Evolutionary conservation across 2,329 filamentous ascomycete species (phyloP).

Genomic region (Microsporum ferrugineum): DNA sequence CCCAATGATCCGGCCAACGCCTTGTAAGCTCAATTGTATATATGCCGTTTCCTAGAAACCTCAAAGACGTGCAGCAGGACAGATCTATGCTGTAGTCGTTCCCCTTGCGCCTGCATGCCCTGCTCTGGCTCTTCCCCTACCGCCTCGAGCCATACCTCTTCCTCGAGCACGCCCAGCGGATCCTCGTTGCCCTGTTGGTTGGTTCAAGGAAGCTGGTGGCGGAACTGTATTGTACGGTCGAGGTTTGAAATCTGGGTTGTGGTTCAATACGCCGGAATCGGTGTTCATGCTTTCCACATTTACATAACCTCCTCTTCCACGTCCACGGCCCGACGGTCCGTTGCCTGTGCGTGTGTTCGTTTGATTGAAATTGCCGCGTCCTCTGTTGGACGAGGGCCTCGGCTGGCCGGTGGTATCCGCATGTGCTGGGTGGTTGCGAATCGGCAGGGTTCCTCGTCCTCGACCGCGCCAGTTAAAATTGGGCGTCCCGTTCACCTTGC

Average conservation of each 20-base stretch:
- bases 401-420: not conserved
- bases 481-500: conserved; percentile 25
- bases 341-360: not conserved
- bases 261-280: conserved; percentile 38
- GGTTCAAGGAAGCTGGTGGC: conserved; percentile 28
- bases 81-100: not conserved
- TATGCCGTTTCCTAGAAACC: not conserved
- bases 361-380: not conserved
- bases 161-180: conserved; percentile 12
- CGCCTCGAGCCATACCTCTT: conserved; percentile 6
- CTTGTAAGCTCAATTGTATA: not conserved
- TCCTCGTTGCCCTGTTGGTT: conserved; percentile 18
- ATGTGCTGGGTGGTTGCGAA: conserved; percentile 17
- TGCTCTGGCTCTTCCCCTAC: conserved; percentile 7
- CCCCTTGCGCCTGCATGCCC: not conserved
- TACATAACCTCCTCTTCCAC: conserved; percentile 19
- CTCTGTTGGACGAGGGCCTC: not conserved
- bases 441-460: conserved; percentile 18
- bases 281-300: conserved; percentile 37
- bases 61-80: not conserved
- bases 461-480: conserved; percentile 32
- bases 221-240: conserved; percentile 39
- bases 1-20: not conserved
- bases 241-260: conserved; percentile 43
- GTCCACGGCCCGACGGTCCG: conserved; percentile 4